Percentiles rank a stretch among this genome's conserved stretches.
These are phyloP conservation scores for Triangularia setosa DNA, from an alignment of 2,329 filamentous ascomycete genomes.

Conservation along the genomic window DNA sequence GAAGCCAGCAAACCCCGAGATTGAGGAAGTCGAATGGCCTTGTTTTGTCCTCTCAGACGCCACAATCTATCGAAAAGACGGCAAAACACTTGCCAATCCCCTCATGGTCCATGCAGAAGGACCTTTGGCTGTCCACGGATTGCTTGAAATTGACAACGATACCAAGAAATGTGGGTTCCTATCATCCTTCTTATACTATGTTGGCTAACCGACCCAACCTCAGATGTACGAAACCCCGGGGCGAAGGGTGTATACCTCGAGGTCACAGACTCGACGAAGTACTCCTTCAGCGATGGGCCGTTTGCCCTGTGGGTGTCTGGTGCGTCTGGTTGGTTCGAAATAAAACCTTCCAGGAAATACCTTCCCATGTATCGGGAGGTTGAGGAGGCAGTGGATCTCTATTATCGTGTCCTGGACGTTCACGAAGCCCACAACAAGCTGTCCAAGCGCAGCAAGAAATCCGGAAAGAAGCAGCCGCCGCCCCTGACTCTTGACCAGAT, in stretches of 20 bases:
- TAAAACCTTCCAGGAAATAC: constrained; percentile 58
- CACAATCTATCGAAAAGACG: constrained; percentile 53
- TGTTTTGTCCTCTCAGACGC: constrained; percentile 60
- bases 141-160: constrained; percentile 46
- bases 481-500: constrained; percentile 31
- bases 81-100: constrained; percentile 54
- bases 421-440: constrained; percentile 40
- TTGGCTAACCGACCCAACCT: background rate
- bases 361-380: constrained; percentile 54
- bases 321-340: constrained; percentile 64
- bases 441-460: constrained; percentile 26
- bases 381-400: constrained; percentile 58
- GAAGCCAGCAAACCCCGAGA: constrained; percentile 30
- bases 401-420: constrained; percentile 59
- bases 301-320: constrained; percentile 61
- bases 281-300: constrained; percentile 53
- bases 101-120: constrained; percentile 57
- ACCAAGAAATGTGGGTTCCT: background rate
- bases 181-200: background rate
- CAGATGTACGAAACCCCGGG: background rate
- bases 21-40: constrained; percentile 51
- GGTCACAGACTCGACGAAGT: constrained; percentile 45
- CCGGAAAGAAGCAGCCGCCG: constrained; percentile 30
- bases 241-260: constrained; percentile 34
- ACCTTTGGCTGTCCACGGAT: constrained; percentile 59